Base-by-base conservation (phyloP, 108 stramenopile genomes). In the Fragilaria crotonensis region DNA sequence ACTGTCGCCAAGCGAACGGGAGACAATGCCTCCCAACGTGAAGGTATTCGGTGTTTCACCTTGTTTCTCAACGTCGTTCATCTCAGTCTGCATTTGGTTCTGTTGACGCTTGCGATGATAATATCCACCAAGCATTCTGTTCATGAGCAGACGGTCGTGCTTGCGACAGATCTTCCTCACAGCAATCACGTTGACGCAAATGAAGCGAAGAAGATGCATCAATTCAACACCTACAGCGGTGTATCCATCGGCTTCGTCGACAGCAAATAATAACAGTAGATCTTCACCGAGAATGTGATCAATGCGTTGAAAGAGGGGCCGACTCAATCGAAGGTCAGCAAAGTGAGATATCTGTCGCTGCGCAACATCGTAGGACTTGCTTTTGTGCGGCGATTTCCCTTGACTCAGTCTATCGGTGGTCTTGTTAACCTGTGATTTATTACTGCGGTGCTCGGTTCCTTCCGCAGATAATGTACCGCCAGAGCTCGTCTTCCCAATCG, bases 101-200 rank as follows among this genome's bases (percentile, higher is more conserved):
- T 21, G 28, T 14, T 29, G 28, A 3, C 82, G 77, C 54, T 59
- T 58, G 50, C 64, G 63, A 45, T 83, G 77, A 53, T 93, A 93
- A 55, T 87, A 89, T 5, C 82, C 83, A 20, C 91, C 91, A 25
- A 93, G 68, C 91, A 93, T 93, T 46, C 91, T 67, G 67, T 89
- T 89, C 29, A 77, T 69, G 20, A 89, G 63, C 25, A 93, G 72
- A 2, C 80, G 71, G 66, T 93, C 90, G 49, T 93, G 90, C 54
- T 93, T 93, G 20, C 79, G 70, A 55, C 87, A 85, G 45, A 93
- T 83, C 56, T 89, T 89, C n/a, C 91, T 67, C 11, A 88, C 87
- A 0, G 85, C 83, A 26, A 87, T 79, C 25, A 79, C 67, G 70
- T 92, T 92, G 5, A 91, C 64, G 55, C 85, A 87, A 41, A 85